phyloP scores from a whole-genome alignment of 768 basidiomycete genomes.

The Lanmaoa pseudosensibilis region DNA sequence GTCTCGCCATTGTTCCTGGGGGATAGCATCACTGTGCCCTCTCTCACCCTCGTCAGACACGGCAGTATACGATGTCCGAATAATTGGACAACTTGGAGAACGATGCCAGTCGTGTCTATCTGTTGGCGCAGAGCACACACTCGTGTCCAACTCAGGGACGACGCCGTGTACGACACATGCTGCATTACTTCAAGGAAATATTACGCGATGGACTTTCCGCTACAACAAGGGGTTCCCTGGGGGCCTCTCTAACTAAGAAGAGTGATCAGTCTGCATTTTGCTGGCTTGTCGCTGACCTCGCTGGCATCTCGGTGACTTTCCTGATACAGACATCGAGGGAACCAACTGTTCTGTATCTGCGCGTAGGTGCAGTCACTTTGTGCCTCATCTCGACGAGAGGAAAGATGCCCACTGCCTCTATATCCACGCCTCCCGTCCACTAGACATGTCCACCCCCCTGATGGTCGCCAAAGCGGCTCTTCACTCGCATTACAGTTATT shows the following conservation, averaged over 20 bases:
- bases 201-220: constrained; percentile 15
- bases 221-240: not conserved
- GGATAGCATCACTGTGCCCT: not conserved
- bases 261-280: too few species aligned
- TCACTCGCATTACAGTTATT: not conserved
- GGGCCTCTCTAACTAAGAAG: too few species aligned
- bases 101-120: too few species aligned
- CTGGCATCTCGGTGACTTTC: constrained; percentile 20
- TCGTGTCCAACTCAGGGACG: too few species aligned
- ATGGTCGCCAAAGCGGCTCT: not conserved
- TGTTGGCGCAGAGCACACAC: not conserved
- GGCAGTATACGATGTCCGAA: not conserved
- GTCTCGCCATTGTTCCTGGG: too few species aligned
- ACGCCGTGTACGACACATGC: not conserved
- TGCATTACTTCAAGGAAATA: constrained; percentile 7
- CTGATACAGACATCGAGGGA: constrained; percentile 8
- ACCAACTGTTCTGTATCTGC: constrained; percentile 7
- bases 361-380: not conserved
- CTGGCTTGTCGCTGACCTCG: constrained; percentile 4
- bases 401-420: constrained; percentile 12
- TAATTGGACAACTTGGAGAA: constrained; percentile 5
- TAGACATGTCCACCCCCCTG: not conserved
- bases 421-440: constrained; percentile 13
- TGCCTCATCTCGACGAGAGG: too few species aligned
- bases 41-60: too few species aligned